Conservation (phyloP, 345 rosid genomes). For the Populus davidiana region DNA sequence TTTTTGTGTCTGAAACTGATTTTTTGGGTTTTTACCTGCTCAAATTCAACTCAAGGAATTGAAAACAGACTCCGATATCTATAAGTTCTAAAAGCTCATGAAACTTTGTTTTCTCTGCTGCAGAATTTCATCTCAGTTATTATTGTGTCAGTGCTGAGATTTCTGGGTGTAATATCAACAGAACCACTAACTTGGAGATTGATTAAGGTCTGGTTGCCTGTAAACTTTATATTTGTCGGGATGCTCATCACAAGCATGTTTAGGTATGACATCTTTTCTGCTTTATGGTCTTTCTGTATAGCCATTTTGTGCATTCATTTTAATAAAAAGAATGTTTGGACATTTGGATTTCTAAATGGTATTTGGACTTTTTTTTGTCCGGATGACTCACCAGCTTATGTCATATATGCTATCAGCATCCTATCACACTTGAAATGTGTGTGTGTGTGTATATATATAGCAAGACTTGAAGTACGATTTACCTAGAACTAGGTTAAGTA, state of each 20-base stretch:
- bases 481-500: too few relatives aligned
- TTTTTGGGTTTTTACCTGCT: slow-evolving; percentile 1
- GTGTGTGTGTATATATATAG: too few relatives aligned
- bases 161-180: slow-evolving; percentile 65
- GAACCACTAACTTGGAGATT: slow-evolving; percentile 84
- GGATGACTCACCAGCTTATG: too few relatives aligned
- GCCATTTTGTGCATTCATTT: not conserved
- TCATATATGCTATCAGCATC: too few relatives aligned
- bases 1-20: not conserved
- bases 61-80: not conserved
- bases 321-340: not conserved
- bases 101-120: slow-evolving; percentile 26
- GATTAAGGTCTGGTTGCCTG: slow-evolving; percentile 94
- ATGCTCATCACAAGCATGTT: slow-evolving; percentile 99
- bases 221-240: slow-evolving; percentile 89
- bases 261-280: slow-evolving; percentile 49
- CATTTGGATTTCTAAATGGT: not conserved
- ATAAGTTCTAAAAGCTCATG: slow-evolving; percentile 8
- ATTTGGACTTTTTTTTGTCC: not conserved
- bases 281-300: not conserved
- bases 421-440: too few relatives aligned
- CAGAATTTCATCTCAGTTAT: slow-evolving; percentile 92
- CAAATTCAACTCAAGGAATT: not conserved
- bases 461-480: too few relatives aligned
- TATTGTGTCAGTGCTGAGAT: slow-evolving; percentile 64